Percentiles rank a stretch among this genome's conserved stretches.
Conservation (phyloP, 1,284 basidiomycete species). For the Moesziomyces aphidis region DNA sequence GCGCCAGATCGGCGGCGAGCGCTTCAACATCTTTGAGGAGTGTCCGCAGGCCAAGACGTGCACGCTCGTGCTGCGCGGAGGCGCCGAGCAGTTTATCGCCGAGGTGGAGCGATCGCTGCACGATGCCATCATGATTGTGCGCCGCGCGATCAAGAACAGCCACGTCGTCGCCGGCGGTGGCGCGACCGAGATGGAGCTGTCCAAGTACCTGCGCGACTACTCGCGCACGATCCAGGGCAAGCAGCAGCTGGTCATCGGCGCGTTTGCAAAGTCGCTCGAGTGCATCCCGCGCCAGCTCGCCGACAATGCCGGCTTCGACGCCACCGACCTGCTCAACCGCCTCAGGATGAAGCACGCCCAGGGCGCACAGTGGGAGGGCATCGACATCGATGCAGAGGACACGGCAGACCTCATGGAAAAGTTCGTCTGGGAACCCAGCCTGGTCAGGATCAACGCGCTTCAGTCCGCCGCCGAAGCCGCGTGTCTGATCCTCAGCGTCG, state of each 20-base stretch:
- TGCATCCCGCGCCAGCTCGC: constrained; percentile 98
- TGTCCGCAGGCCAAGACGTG: constrained; percentile 97
- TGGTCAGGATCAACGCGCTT: constrained; percentile 96
- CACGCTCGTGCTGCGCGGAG: constrained; percentile 93
- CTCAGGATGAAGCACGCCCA: constrained; percentile 95
- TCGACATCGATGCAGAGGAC: constrained; percentile 89
- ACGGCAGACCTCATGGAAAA: constrained; percentile 94
- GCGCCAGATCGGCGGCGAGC: constrained; percentile 94
- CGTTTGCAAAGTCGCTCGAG: constrained; percentile 96
- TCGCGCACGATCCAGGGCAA: constrained; percentile 95
- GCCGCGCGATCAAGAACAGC: constrained; percentile 93
- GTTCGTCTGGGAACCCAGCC: constrained; percentile 97
- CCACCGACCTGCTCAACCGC: constrained; percentile 96
- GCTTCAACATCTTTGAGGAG: constrained; percentile 95
- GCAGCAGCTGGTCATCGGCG: constrained; percentile 91
- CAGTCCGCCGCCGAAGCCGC: constrained; percentile 95
- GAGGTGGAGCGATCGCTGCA: constrained; percentile 97
- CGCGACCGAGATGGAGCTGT: constrained; percentile 98
- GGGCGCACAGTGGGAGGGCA: constrained; percentile 87
- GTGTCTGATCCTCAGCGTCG: constrained; percentile 77
- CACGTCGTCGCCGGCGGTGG: constrained; percentile 97
- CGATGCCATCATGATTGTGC: constrained; percentile 99
- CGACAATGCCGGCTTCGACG: constrained; percentile 97
- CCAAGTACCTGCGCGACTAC: constrained; percentile 88
- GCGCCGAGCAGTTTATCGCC: constrained; percentile 98